phyloP scores from a whole-genome alignment of 129 eudicot species.

The Lactuca sativa region DNA sequence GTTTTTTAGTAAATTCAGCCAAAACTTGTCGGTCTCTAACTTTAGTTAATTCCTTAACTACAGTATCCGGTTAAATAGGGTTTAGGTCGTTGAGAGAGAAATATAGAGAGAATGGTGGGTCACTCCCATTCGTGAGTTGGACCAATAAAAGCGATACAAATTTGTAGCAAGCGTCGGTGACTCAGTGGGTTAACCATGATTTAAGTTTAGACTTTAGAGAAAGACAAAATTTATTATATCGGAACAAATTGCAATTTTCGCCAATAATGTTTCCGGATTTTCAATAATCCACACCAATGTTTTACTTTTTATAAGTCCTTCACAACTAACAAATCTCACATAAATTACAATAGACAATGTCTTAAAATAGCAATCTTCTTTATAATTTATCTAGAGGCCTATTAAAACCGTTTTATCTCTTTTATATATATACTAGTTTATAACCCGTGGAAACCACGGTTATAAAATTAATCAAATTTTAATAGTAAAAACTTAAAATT shows the following conservation, averaged over 20 bases:
- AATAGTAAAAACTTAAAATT: too few relatives aligned
- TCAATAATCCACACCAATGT: not conserved
- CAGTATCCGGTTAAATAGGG: constrained; percentile 21
- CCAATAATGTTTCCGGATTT: constrained; percentile 1
- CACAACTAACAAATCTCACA: not conserved
- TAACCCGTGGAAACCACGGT: too few relatives aligned
- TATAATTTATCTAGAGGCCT: too few relatives aligned
- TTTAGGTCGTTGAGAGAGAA: not conserved
- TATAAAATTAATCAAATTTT: too few relatives aligned
- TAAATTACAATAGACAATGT: too few relatives aligned
- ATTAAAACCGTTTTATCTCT: too few relatives aligned
- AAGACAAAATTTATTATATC: constrained; percentile 15
- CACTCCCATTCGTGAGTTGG: constrained; percentile 34
- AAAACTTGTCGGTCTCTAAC: constrained; percentile 61
- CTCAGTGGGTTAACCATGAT: constrained; percentile 35
- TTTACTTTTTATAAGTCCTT: not conserved
- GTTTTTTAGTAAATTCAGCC: constrained; percentile 15
- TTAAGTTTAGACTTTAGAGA: constrained; percentile 14
- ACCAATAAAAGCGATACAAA: constrained; percentile 30
- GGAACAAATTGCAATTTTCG: constrained; percentile 8
- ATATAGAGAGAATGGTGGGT: constrained; percentile 25
- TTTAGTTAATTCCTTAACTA: constrained; percentile 32
- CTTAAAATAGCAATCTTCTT: too few relatives aligned
- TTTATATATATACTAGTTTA: too few relatives aligned
- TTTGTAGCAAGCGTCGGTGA: constrained; percentile 69